These are phyloP conservation scores for Grigorovia jiainica DNA, from an alignment of 805 yeast genomes.

Conservation along the genomic window DNA sequence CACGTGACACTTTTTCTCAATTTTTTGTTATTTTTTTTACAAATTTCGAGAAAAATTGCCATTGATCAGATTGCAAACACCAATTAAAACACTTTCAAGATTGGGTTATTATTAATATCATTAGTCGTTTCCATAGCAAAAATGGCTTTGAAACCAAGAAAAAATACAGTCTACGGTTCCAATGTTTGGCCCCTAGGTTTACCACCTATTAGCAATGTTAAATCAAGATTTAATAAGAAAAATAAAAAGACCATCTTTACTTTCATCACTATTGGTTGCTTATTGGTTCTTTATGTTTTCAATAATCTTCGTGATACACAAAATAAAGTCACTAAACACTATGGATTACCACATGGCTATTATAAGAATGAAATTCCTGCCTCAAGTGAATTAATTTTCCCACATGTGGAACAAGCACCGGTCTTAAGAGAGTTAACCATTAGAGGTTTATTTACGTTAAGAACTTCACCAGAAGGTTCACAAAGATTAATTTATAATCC, in stretches of 20 bases:
- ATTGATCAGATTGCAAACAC: background rate
- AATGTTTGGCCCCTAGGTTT: conserved; percentile 9
- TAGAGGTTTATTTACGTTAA: conserved; percentile 40
- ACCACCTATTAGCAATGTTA: conserved; percentile 7
- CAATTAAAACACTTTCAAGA: background rate
- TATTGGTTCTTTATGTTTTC: background rate
- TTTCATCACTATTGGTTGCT: conserved; percentile 1
- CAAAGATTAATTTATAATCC: conserved; percentile 29
- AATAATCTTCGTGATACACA: background rate
- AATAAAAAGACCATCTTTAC: background rate
- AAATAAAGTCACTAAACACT: conserved; percentile 4
- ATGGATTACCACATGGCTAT: conserved; percentile 35
- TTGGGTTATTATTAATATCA: conserved; percentile 12
- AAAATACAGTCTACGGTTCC: conserved; percentile 7
- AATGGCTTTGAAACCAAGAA: conserved; percentile 26
- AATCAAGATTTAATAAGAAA: conserved; percentile 1
- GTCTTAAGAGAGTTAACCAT: conserved; percentile 48
- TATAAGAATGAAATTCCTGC: conserved; percentile 39
- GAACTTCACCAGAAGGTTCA: conserved; percentile 38
- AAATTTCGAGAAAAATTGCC: background rate
- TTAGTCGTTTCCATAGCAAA: conserved; percentile 12
- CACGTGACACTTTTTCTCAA: background rate
- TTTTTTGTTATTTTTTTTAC: no score
- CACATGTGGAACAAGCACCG: conserved; percentile 66
- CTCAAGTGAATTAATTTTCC: conserved; percentile 49